Evolutionary conservation across 2,329 filamentous ascomycete genomes (phyloP), one percentile per base, ranked within the genome.

Genomic region (Trichophyton benhamiae): DNA sequence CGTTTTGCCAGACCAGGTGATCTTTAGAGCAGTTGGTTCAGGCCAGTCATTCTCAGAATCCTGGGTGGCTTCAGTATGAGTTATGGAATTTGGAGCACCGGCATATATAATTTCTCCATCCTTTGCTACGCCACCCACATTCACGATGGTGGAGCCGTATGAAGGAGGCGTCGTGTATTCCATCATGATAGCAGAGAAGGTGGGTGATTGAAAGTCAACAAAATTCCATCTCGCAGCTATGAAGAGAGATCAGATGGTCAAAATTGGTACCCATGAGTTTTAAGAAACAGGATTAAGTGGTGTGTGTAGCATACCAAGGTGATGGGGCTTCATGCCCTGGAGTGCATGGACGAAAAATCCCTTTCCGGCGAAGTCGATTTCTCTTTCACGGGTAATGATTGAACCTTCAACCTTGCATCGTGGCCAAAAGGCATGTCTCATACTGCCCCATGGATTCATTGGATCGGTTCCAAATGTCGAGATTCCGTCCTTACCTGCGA

Each of bases 291-390:
- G 15, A 44, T 8, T 5, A 42, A 17, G 20, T 6, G 41, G 27
- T 6, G 20, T 15, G 44, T 13, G 20, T 11, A 57, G 68, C 77
- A 68, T 78, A 85, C 83, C 91, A 63, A 91, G 88, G 73, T 99
- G 95, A 75, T 99, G 94, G 46, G 94, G 94, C 82, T 99, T 99
- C 92, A 97, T 97, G 73, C 91, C 94, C 78, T 97, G 94, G 58
- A 97, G 78, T 46, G 90, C 91, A 74, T 94, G 87, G 66, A 87
- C 81, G 76, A 91, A 92, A 69, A 95, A 79, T 36, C 86, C 91
- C 65, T 80, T 83, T 62, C 92, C 92, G 84, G 13, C 87, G 73
- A 96, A 85, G 72, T 96, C 87, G 64, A 96, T 80, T 42, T 87
- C 84, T 57, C 90, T 89, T 38, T 89, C 85, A 68, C 88, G 83